A percentile compares a stretch with the other conserved stretches of the same genome.
These are phyloP conservation scores for Aspergillus sp. DNA, from an alignment of 2,329 filamentous ascomycete species.

Conservation along the genomic window DNA sequence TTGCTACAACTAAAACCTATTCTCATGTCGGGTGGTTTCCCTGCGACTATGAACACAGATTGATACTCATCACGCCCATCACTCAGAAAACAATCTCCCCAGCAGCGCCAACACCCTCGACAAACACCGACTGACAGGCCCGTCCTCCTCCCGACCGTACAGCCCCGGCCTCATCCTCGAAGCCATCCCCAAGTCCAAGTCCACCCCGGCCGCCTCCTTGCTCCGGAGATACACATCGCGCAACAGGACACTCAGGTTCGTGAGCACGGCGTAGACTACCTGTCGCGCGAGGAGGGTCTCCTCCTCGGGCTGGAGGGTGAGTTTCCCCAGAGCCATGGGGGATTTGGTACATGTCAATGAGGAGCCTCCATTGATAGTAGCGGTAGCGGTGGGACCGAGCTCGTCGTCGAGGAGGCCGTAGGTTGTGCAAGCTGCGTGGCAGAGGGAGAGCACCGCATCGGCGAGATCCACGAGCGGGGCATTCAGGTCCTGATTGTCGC, in stretches of 20 bases:
- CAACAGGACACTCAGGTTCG: slow-evolving; percentile 1
- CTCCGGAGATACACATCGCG: slow-evolving; percentile 1
- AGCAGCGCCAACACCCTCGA: slow-evolving; percentile 7
- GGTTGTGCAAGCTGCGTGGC: not conserved
- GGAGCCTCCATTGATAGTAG: not conserved
- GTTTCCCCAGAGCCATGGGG: slow-evolving; percentile 1
- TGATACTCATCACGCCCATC: too few species aligned
- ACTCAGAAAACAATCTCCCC: slow-evolving; percentile 1
- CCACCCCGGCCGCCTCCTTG: not conserved
- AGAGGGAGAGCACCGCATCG: slow-evolving; percentile 1
- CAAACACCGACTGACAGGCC: not conserved
- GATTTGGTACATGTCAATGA: slow-evolving; percentile 1
- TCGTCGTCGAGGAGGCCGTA: slow-evolving; percentile 1
- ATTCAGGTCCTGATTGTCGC: not conserved
- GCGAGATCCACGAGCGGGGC: not conserved
- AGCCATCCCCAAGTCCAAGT: not conserved
- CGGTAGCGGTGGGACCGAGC: not conserved
- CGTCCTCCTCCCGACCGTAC: slow-evolving; percentile 4
- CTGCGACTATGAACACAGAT: too few species aligned
- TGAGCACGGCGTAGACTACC: slow-evolving; percentile 1
- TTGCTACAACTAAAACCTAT: not conserved
- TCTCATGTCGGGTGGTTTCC: not conserved
- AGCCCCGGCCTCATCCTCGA: not conserved
- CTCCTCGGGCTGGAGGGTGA: slow-evolving; percentile 3
- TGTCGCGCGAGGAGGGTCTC: slow-evolving; percentile 4